These are phyloP conservation scores for Coniochaeta sp. DNA, from an alignment of 2,329 filamentous ascomycete genomes.

Conservation along the genomic window DNA sequence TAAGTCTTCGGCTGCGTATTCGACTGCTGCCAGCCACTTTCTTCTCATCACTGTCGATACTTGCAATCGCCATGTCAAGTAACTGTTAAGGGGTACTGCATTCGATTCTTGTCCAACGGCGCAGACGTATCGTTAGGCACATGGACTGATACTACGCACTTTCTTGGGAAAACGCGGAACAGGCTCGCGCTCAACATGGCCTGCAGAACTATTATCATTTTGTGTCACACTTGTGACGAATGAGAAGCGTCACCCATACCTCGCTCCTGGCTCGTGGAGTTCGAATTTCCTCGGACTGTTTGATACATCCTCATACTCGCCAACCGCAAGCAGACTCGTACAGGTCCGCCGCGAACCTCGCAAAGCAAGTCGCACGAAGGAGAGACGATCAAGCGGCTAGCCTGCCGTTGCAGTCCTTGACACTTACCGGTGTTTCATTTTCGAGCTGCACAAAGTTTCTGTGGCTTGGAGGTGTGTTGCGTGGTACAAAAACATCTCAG, in stretches of 20 bases:
- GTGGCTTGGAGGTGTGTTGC: not conserved
- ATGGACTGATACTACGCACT: not conserved
- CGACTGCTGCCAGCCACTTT: not conserved
- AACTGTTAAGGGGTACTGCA: no score
- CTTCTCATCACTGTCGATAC: not conserved
- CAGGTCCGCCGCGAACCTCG: not conserved
- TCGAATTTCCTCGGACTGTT: not conserved
- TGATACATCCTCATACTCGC: not conserved
- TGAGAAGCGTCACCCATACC: not conserved
- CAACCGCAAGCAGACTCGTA: not conserved
- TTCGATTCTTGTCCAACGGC: no score
- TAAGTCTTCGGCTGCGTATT: not conserved
- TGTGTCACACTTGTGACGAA: not conserved
- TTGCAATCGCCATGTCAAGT: not conserved
- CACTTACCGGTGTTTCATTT: slow-evolving; percentile 4
- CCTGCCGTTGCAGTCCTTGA: slow-evolving; percentile 6
- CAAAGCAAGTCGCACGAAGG: slow-evolving; percentile 5
- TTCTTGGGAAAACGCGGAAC: not conserved
- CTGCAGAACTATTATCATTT: not conserved
- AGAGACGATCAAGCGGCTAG: slow-evolving; percentile 12
- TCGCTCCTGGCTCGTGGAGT: not conserved
- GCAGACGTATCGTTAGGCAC: not conserved
- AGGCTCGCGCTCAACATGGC: not conserved
- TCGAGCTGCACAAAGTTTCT: slow-evolving; percentile 2
- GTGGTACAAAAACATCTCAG: not conserved